These are phyloP conservation scores for Corinectria fuckeliana DNA, from an alignment of 2,329 filamentous ascomycete species.

Conservation along the genomic window DNA sequence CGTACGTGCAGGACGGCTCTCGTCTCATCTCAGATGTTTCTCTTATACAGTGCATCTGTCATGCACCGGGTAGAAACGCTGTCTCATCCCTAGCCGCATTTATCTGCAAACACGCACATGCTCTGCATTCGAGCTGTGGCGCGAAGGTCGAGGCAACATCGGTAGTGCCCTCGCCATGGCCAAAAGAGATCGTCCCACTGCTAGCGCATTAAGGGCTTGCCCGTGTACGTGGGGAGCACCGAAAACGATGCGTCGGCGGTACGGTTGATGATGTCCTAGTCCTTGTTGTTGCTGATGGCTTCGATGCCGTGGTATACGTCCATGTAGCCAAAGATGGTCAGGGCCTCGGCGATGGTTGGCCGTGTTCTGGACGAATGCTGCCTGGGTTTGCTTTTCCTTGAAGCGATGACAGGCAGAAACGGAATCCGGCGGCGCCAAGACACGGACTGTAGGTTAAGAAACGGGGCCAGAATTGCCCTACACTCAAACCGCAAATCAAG, in stretches of 20 bases:
- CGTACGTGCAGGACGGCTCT: not conserved
- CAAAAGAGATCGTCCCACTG: conserved; percentile 45
- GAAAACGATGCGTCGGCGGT: conserved; percentile 42
- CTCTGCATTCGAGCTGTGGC: conserved; percentile 27
- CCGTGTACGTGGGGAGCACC: conserved; percentile 36
- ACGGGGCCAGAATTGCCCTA: not conserved
- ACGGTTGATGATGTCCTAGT: conserved; percentile 36
- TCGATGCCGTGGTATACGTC: conserved; percentile 42
- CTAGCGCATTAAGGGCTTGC: conserved; percentile 32
- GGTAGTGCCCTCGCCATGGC: conserved; percentile 39
- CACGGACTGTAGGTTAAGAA: not conserved
- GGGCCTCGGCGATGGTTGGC: conserved; percentile 41
- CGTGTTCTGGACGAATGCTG: not conserved
- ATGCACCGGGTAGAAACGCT: not conserved
- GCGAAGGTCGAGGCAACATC: conserved; percentile 41
- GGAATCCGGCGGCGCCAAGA: not conserved
- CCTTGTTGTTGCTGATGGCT: conserved; percentile 28
- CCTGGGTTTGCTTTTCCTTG: not conserved
- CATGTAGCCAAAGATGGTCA: conserved; percentile 42
- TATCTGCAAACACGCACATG: conserved; percentile 3
- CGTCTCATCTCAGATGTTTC: not conserved
- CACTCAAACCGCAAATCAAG: not conserved
- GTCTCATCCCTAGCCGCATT: conserved; percentile 3
- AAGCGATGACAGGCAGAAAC: not conserved
- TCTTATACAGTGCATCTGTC: not conserved